A percentile compares a stretch with the other conserved stretches of the same genome.
Conservation (phyloP, 1,284 basidiomycete genomes). For the Porphyrellus sp. region DNA sequence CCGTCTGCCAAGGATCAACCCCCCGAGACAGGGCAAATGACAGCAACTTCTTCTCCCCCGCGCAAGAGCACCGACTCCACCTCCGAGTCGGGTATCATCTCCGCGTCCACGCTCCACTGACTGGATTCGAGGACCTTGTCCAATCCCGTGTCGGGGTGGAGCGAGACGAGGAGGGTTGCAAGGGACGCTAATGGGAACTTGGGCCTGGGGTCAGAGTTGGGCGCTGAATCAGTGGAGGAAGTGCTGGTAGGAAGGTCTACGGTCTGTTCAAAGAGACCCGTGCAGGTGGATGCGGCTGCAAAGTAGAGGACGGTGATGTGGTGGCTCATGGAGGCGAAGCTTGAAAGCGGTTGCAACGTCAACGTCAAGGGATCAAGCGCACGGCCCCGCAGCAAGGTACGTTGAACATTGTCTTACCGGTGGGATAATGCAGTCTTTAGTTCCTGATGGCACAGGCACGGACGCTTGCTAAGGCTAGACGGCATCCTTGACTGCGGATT, state of each 20-base stretch:
- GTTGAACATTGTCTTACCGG: too few species aligned
- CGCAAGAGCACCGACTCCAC: constrained; percentile 42
- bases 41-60: constrained; percentile 75
- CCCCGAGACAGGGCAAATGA: constrained; percentile 82
- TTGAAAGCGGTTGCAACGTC: too few species aligned
- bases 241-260: constrained; percentile 45
- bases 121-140: constrained; percentile 53
- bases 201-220: constrained; percentile 28
- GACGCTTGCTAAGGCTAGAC: too few species aligned
- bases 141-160: constrained; percentile 52
- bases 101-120: constrained; percentile 76
- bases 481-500: too few species aligned
- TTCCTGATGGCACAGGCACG: too few species aligned
- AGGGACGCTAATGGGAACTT: constrained; percentile 54
- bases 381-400: too few species aligned
- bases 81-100: constrained; percentile 68
- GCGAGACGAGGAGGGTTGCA: constrained; percentile 45
- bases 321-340: not conserved
- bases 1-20: constrained; percentile 40
- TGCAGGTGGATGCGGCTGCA: constrained; percentile 71
- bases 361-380: too few species aligned
- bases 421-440: too few species aligned
- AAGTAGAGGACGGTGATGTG: constrained; percentile 74
- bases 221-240: not conserved
- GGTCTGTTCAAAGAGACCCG: constrained; percentile 51